Evolutionary conservation across 345 rosid species (phyloP).

Genomic region (Pugionium dolabratum): DNA sequence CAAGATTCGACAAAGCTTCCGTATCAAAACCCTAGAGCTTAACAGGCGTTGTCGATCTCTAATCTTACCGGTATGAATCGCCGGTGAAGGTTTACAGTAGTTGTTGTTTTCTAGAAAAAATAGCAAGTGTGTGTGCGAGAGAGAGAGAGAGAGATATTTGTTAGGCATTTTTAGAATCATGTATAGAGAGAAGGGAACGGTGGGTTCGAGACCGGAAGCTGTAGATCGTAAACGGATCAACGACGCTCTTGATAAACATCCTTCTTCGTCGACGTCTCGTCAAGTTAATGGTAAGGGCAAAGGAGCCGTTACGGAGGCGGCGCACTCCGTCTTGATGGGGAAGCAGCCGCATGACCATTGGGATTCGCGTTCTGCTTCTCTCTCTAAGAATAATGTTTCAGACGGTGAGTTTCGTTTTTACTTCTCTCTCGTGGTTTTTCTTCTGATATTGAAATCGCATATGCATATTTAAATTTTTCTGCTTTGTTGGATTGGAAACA

Average conservation of each 20-base stretch:
- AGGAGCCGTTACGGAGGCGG: slow-evolving; percentile 27
- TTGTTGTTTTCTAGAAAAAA: not conserved
- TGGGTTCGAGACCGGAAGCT: slow-evolving; percentile 64
- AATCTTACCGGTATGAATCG: slow-evolving; percentile 19
- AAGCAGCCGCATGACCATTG: slow-evolving; percentile 58
- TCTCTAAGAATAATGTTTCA: slow-evolving; percentile 56
- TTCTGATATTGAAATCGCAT: not conserved
- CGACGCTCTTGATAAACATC: slow-evolving; percentile 48
- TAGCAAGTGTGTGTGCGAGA: not conserved
- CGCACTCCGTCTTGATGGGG: slow-evolving; percentile 43
- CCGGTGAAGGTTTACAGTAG: slow-evolving; percentile 26
- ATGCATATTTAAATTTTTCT: not conserved
- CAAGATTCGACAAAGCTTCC: not conserved
- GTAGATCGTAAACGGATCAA: slow-evolving; percentile 82
- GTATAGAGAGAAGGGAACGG: slow-evolving; percentile 50
- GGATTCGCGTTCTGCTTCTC: slow-evolving; percentile 55
- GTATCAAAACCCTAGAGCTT: slow-evolving; percentile 37
- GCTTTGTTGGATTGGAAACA: not conserved
- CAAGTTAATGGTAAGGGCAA: slow-evolving; percentile 60
- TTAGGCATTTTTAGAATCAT: slow-evolving; percentile 15
- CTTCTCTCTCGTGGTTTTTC: not conserved
- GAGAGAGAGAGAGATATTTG: not conserved
- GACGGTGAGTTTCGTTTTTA: slow-evolving; percentile 45
- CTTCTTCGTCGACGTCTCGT: slow-evolving; percentile 76
- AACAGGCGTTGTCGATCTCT: slow-evolving; percentile 19